These are phyloP conservation scores for Pseudocercospora fijiensis DNA, from an alignment of 2,329 filamentous ascomycete species.

Conservation along the genomic window DNA sequence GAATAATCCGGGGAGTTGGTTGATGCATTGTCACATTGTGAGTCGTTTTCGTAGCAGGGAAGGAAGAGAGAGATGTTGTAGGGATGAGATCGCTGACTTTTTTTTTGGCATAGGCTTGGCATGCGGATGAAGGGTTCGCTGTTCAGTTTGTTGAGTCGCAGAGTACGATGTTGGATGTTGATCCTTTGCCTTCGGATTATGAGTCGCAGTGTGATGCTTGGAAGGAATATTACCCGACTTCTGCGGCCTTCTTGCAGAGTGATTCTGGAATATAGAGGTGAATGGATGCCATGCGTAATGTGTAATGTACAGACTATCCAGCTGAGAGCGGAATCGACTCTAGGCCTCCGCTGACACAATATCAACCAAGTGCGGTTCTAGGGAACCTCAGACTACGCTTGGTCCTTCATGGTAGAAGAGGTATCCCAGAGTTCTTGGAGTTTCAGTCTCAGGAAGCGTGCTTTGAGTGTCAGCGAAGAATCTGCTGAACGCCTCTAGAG, in stretches of 20 bases:
- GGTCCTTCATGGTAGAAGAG: no score
- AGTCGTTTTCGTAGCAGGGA: slow-evolving; percentile 13
- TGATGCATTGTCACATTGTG: slow-evolving; percentile 46
- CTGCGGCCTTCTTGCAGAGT: slow-evolving; percentile 31
- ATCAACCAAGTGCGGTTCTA: no score
- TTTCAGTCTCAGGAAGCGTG: no score
- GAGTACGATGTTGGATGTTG: slow-evolving; percentile 27
- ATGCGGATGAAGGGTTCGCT: slow-evolving; percentile 37
- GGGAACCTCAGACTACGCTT: no score
- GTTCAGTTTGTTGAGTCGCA: slow-evolving; percentile 38
- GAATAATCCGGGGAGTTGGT: slow-evolving; percentile 48
- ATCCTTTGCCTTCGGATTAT: slow-evolving; percentile 29
- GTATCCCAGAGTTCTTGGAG: no score
- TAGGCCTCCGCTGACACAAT: no score
- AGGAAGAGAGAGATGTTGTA: neutral
- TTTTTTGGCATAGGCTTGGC: slow-evolving; percentile 29
- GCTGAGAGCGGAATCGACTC: no score
- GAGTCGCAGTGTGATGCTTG: slow-evolving; percentile 35
- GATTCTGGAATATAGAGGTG: slow-evolving; percentile 35
- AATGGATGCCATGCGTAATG: neutral
- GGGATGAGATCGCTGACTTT: neutral
- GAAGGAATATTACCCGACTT: slow-evolving; percentile 31
- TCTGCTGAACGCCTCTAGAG: neutral
- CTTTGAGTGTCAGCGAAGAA: neutral
- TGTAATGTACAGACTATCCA: slow-evolving; percentile 7